Evolutionary conservation across 495 filamentous ascomycete species (phyloP), one percentile per base, ranked within the genome.

Genomic region (Hyaloscypha variabilis): DNA sequence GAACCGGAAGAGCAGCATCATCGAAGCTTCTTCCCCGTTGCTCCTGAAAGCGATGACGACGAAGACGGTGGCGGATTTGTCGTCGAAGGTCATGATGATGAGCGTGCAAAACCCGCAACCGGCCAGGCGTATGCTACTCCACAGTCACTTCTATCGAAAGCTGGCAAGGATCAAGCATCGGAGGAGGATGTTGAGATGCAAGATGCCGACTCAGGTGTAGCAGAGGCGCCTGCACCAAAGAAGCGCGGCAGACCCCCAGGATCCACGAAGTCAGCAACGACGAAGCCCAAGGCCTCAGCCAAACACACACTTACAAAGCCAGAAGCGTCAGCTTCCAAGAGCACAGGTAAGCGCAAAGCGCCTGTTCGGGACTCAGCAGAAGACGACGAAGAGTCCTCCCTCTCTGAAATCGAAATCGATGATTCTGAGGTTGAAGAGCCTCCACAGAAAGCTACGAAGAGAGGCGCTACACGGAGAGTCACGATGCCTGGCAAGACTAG

Each of bases 21-120:
- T 36, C 21, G 60, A 60, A 65, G 60, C 51, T 73, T 70, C 63
- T 74, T 69, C 30, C 69, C 69, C 10, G 67, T 67, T 31, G 52
- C 53, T 25, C 70, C 70, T 21, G 69, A 73, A 21, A 71, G 70
- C 6, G 70, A 70, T 25, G 65, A 67, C 10, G 72, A 71, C 1
- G 31, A 68, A 17, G 63, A 55, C 51, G 71, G 69, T n/a, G 71
- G 69, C 19, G 72, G 67, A 5, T 70, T 74, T 49, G 51, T 71
- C 2, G 26, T 71, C 56, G 71, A 73, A 50, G 65, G 54, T 8
- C 62, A 68, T 36, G 58, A 68, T 29, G 62, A 61, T 6, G 42
- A 65, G 31, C 21, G 13, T 11, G 17, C 31, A 11, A 63, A 62
- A 26, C 29, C 61, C 29, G 46, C 10, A 10, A 59, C 28, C 25